Conservation (phyloP, 345 rosid species). For the Citrus sp. region DNA sequence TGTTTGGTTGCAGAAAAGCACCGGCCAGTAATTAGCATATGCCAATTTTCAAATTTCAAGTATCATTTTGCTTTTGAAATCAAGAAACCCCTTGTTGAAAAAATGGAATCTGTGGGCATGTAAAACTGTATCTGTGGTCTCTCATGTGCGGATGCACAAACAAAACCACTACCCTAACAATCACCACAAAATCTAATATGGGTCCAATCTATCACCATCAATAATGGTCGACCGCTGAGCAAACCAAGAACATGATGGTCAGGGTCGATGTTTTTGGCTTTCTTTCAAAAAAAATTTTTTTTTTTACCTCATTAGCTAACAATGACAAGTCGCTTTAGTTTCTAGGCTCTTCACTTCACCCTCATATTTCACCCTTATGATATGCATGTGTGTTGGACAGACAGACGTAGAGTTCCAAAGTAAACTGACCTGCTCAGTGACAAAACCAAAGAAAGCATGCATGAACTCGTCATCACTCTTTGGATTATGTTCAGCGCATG, state of each 20-base stretch:
- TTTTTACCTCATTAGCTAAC: neutral
- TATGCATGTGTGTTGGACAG: too few relatives aligned
- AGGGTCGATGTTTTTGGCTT: neutral
- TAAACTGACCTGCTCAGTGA: neutral
- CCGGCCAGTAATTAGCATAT: neutral
- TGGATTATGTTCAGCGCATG: neutral
- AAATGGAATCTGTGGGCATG: neutral
- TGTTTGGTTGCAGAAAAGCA: neutral
- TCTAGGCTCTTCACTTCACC: neutral
- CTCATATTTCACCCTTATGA: too few relatives aligned
- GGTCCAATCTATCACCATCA: neutral
- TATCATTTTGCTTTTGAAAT: neutral
- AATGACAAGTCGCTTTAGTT: neutral
- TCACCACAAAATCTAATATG: neutral
- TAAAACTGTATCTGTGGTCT: neutral
- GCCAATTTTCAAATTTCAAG: neutral
- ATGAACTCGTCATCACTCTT: neutral
- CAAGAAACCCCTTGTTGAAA: neutral
- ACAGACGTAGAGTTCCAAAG: neutral
- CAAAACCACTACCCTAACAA: neutral
- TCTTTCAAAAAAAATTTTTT: too few relatives aligned
- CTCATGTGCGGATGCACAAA: neutral
- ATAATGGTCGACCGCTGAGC: neutral
- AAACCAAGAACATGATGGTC: neutral
- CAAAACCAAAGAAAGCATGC: neutral